Conservation (phyloP, 169 alveolate species). For the Plasmodium falciparum region DNA sequence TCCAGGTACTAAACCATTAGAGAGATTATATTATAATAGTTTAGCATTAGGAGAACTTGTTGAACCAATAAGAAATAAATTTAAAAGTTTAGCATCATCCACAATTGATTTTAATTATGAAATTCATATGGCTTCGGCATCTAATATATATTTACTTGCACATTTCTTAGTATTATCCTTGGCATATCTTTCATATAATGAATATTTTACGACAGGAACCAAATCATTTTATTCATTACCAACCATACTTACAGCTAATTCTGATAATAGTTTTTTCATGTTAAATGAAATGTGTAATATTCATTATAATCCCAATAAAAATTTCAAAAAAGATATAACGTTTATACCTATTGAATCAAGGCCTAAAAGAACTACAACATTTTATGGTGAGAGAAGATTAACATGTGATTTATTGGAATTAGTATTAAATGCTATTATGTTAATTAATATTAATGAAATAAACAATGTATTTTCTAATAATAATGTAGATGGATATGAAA, state of each 20-base stretch:
- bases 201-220: constrained; percentile 17
- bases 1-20: constrained; percentile 45
- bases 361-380: constrained; percentile 36
- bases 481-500: constrained; percentile 51
- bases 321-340: constrained; percentile 53
- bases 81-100: constrained; percentile 11
- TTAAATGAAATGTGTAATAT: constrained; percentile 68
- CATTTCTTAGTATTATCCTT: constrained; percentile 54
- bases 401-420: constrained; percentile 55
- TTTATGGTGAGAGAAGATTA: constrained; percentile 52
- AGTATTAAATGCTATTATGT: constrained; percentile 33
- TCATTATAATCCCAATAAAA: constrained; percentile 25
- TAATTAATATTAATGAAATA: constrained; percentile 41
- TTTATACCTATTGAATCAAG: constrained; percentile 67
- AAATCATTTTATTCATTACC: constrained; percentile 69
- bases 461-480: constrained; percentile 25
- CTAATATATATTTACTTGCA: constrained; percentile 52
- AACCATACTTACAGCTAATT: constrained; percentile 43
- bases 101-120: constrained; percentile 45
- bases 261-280: constrained; percentile 68
- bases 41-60: constrained; percentile 64
- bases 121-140: constrained; percentile 33
- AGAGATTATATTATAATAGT: constrained; percentile 43
- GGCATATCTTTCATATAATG: constrained; percentile 64
- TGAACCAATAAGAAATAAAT: constrained; percentile 43